Base-by-base conservation (phyloP, 345 rosid species). In the Hibiscus tridactylites region DNA sequence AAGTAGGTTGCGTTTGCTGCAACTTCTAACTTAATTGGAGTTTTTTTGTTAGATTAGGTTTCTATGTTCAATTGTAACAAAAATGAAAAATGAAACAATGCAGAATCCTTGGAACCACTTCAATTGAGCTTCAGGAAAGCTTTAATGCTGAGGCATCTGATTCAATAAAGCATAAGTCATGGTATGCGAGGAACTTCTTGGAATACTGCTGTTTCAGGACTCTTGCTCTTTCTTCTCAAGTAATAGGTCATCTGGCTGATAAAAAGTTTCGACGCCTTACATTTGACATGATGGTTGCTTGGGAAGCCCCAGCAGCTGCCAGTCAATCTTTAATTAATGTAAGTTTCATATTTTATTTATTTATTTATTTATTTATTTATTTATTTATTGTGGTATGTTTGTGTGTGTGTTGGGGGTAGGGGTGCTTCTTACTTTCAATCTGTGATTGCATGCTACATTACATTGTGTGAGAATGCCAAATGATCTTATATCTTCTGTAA, bases 121-220 rank as follows among this genome's bases (percentile, higher is more conserved):
- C 96, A 1, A 77, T 72, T 68, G 94, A 85, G 74, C 88, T 95
- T 76, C 84, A 85, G 59, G 85, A 85, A 72, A 86, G 86, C 79
- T 95, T 95, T 80, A 87, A 85, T 49, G 67, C 60, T 19, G 97
- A 86, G 83, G 96, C 97, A 65, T 84, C 87, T 79, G 96, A 92
- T 68, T 78, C 88, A 17, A 70, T 88, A 44, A 95, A 92, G 86
- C 88, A 85, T 78, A 92, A 89, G 9, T 82, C 91, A 24, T 65
- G 77, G 21, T 90, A 90, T 74, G 94, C 98, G 2, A 92, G 97
- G 83, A 95, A 92, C 82, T 88, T 95, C 75, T 80, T 95, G 83
- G 99, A 95, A 75, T 92, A 87, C 71, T 92, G 97, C 79, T 89
- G 97, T 84, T 95, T 92, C 81, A 88, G 86, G 76, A 84, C 99